Evolutionary conservation across 2,329 filamentous ascomycete genomes (phyloP).

Genomic region (Aspergillus latus): DNA sequence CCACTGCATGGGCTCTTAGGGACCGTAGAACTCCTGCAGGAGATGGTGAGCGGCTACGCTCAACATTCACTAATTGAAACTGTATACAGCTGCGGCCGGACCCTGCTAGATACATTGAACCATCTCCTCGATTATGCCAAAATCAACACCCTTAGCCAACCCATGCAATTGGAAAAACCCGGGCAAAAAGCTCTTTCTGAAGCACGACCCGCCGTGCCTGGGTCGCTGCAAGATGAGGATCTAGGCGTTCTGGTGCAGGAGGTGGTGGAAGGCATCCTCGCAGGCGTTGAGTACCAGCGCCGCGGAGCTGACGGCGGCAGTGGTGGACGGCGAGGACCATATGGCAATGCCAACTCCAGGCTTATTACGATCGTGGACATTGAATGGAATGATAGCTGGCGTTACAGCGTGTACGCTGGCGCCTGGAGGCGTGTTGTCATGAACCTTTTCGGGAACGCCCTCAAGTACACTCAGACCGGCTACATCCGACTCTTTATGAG

Average conservation of each 20-base stretch:
- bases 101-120: constrained; percentile 41
- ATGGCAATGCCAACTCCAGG: too few species aligned
- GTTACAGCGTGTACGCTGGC: constrained; percentile 7
- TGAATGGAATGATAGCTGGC: constrained; percentile 7
- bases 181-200: neutral
- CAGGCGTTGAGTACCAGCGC: neutral
- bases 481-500: constrained; percentile 20
- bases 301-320: too few species aligned
- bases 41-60: neutral
- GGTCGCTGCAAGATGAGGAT: neutral
- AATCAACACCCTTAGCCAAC: constrained; percentile 19
- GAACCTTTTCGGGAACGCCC: constrained; percentile 16
- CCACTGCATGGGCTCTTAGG: constrained; percentile 31
- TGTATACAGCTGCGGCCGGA: constrained; percentile 40
- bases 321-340: neutral
- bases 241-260: neutral
- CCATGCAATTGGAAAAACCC: neutral
- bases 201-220: neutral
- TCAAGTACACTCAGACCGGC: constrained; percentile 13
- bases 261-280: neutral
- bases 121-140: constrained; percentile 31
- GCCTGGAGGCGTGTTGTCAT: constrained; percentile 14
- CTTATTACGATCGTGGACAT: neutral
- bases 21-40: neutral
- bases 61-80: constrained; percentile 15